These are phyloP conservation scores for Brassica rapa DNA, from an alignment of 345 rosid genomes.

Conservation along the genomic window DNA sequence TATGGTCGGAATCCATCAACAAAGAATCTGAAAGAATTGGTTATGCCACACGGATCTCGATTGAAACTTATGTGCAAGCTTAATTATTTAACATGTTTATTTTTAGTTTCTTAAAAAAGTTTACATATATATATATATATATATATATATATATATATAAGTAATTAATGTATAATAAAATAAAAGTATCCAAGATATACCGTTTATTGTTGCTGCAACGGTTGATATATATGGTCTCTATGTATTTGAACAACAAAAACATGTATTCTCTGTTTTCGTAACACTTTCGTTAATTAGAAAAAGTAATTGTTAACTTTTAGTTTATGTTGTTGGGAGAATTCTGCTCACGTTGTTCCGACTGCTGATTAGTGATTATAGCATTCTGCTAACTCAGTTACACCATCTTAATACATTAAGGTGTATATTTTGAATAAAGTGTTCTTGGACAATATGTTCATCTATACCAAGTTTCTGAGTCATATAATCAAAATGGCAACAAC, in stretches of 20 bases:
- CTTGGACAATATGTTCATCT: not conserved
- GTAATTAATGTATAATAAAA: not conserved
- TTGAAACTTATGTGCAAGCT: constrained; percentile 64
- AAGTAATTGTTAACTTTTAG: too few relatives aligned
- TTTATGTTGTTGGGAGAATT: too few relatives aligned
- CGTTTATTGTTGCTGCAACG: not conserved
- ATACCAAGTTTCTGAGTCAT: not conserved
- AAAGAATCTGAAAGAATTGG: constrained; percentile 45
- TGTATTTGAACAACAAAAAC: not conserved
- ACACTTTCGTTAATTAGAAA: not conserved
- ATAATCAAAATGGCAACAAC: not conserved
- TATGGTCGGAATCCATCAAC: constrained; percentile 54
- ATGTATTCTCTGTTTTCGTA: not conserved
- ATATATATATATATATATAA: not conserved
- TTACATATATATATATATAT: not conserved
- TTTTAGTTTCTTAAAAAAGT: not conserved
- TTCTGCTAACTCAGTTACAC: not conserved
- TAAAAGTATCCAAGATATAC: not conserved
- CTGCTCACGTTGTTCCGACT: not conserved
- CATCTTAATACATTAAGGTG: not conserved
- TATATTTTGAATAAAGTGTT: not conserved
- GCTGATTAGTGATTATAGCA: not conserved
- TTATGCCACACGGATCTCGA: constrained; percentile 46
- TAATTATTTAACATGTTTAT: constrained; percentile 14
- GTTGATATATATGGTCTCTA: not conserved